phyloP scores from a whole-genome alignment of 2,329 filamentous ascomycete species.

The Ophiostoma piceae region DNA sequence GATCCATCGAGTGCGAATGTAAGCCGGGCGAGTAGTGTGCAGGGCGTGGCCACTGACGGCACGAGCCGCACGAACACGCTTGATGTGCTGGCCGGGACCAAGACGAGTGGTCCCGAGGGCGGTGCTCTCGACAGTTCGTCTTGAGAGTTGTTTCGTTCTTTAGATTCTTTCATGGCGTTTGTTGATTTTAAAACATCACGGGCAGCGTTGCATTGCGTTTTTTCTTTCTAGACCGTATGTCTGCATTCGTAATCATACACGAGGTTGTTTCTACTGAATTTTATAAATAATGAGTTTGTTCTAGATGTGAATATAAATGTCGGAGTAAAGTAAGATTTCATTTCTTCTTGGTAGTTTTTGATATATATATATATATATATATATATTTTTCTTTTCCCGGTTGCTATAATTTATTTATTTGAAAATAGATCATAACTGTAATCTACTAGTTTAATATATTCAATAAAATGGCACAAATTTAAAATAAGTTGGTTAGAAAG shows the following conservation, averaged over 20 bases:
- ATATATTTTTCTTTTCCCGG: too few relatives aligned
- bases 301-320: not conserved
- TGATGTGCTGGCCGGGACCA: constrained; percentile 30
- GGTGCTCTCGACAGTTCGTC: constrained; percentile 24
- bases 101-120: constrained; percentile 31
- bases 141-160: not conserved
- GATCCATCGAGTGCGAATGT: constrained; percentile 61
- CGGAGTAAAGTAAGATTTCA: too few relatives aligned
- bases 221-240: not conserved
- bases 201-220: not conserved
- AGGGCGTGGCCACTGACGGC: constrained; percentile 34
- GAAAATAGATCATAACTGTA: too few relatives aligned
- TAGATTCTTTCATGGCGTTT: not conserved
- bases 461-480: too few relatives aligned
- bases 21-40: constrained; percentile 67
- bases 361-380: too few relatives aligned
- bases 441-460: too few relatives aligned
- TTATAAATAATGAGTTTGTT: too few relatives aligned
- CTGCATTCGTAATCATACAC: not conserved
- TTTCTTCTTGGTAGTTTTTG: too few relatives aligned
- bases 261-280: too few relatives aligned
- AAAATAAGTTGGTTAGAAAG: too few relatives aligned
- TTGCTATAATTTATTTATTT: too few relatives aligned
- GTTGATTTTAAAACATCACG: not conserved
- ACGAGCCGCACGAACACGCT: not conserved